Percentiles rank a stretch among this genome's conserved stretches.
phyloP scores from a whole-genome alignment of 2,329 filamentous ascomycete genomes.

The Microsporum canis region DNA sequence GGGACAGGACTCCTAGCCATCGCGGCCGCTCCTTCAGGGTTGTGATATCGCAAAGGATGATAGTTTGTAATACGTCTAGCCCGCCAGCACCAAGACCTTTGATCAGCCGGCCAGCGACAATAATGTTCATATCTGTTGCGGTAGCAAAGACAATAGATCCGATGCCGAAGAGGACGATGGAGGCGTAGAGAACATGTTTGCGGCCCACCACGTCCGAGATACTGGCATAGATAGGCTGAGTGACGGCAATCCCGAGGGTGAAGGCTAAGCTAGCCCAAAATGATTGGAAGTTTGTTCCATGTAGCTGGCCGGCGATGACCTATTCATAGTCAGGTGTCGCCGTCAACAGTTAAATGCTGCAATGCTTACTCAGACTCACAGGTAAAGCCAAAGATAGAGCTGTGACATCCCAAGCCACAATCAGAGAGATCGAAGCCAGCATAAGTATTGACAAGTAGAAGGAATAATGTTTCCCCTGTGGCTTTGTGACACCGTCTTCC shows the following conservation, averaged over 20 bases:
- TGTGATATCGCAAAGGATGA: conserved; percentile 36
- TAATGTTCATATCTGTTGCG: conserved; percentile 31
- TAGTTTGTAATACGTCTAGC: conserved; percentile 31
- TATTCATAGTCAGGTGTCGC: background rate
- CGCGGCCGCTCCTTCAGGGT: conserved; percentile 29
- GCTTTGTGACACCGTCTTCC: background rate
- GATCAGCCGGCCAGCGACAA: conserved; percentile 36
- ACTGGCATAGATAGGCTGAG: conserved; percentile 43
- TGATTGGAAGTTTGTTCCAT: conserved; percentile 42
- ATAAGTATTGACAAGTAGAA: no score
- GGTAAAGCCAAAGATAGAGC: background rate
- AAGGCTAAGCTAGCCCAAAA: conserved; percentile 58
- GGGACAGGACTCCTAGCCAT: conserved; percentile 28
- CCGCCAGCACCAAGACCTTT: conserved; percentile 39
- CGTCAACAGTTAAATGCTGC: background rate
- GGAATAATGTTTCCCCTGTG: no score
- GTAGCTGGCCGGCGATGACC: conserved; percentile 35
- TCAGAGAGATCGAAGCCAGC: no score
- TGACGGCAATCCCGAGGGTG: conserved; percentile 25
- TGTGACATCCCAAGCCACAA: background rate
- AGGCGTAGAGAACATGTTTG: conserved; percentile 28
- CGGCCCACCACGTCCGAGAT: conserved; percentile 44
- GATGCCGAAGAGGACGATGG: conserved; percentile 33
- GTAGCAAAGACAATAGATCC: conserved; percentile 33
- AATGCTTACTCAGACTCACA: background rate